phyloP scores from a whole-genome alignment of 179 eudicot species.

The Spergularia azorica region DNA sequence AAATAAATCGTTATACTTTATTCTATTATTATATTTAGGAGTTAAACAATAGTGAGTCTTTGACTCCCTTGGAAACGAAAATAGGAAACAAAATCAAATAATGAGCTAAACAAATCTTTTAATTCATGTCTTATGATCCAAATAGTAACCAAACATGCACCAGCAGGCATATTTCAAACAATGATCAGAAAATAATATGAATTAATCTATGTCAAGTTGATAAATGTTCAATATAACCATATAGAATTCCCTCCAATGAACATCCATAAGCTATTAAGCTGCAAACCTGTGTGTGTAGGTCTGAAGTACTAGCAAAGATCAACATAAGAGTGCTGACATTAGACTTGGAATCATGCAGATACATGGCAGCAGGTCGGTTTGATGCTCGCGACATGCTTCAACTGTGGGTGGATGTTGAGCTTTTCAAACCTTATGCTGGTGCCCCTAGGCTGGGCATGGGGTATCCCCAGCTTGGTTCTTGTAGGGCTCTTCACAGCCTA shows the following conservation, averaged over 20 bases:
- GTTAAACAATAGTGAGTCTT: too few relatives aligned
- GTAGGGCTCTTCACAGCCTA: constrained; percentile 49
- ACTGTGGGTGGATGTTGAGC: constrained; percentile 61
- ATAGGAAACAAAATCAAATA: background rate
- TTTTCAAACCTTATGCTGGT: constrained; percentile 58
- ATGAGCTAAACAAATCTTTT: too few relatives aligned
- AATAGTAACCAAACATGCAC: too few relatives aligned
- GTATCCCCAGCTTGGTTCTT: constrained; percentile 41
- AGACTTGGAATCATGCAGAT: constrained; percentile 41
- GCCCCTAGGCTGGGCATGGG: constrained; percentile 69
- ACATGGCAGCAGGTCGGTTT: constrained; percentile 67
- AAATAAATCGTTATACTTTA: too few relatives aligned
- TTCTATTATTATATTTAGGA: too few relatives aligned
- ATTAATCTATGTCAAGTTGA: too few relatives aligned
- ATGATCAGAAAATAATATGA: too few relatives aligned
- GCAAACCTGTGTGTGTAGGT: background rate
- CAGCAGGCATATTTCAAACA: too few relatives aligned
- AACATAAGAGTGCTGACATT: background rate
- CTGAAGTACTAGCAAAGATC: background rate
- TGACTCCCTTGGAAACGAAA: too few relatives aligned
- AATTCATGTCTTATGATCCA: too few relatives aligned
- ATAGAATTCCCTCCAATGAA: background rate
- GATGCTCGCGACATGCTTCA: constrained; percentile 54
- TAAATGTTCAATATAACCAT: background rate
- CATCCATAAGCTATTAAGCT: background rate